Evolutionary conservation across 2,329 filamentous ascomycete genomes (phyloP), one percentile per base, ranked within the genome.

Genomic region (Dothistroma septosporum): DNA sequence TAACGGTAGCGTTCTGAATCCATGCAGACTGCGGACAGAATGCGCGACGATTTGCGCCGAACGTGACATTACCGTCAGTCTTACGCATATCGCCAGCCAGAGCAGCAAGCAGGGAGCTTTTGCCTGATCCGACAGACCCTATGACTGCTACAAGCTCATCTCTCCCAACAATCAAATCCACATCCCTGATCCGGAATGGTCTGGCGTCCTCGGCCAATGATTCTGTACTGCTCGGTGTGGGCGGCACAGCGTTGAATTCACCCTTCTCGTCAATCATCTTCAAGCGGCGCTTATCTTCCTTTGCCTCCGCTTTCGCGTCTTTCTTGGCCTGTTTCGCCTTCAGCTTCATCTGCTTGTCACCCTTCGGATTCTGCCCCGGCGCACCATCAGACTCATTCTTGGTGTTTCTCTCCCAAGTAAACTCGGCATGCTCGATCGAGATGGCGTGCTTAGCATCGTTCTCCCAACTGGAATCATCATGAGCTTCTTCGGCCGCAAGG

Each of bases 21-120:
- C 94, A 99, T 0, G 94, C 91, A 71, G 96, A 96, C 73, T 99
- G 93, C 0, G 93, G 93, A 66, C 94, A 97, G 70, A 96, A 97
- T 0, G 93, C 91, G 19, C 50, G 50, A 63, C 92, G 83, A 2
- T 86, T 87, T 0, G 91, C 91, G 46, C 92, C 90, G 67, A 94
- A 83, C 0, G 85, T 83, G 6, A 95, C 83, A 41, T 88, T 82
- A 11, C 92, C 92, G 3, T 77, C 78, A 0, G 90, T 95, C 73
- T 88, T 89, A 49, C 92, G 86, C 93, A 97, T 97, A 65, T 97
- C 93, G 24, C 94, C 93, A 0, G 92, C 93, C 50, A 99, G 78
- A 0, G 93, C 92, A 35, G 91, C 89, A 2, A 99, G 84, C 1
- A 99, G 78, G 0, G 92, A 97, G 55, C 84, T 94, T 78, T 99